A percentile compares a stretch with the other conserved stretches of the same genome.
phyloP scores from a whole-genome alignment of 129 eudicot genomes.

The Scalesia atractyloides region DNA sequence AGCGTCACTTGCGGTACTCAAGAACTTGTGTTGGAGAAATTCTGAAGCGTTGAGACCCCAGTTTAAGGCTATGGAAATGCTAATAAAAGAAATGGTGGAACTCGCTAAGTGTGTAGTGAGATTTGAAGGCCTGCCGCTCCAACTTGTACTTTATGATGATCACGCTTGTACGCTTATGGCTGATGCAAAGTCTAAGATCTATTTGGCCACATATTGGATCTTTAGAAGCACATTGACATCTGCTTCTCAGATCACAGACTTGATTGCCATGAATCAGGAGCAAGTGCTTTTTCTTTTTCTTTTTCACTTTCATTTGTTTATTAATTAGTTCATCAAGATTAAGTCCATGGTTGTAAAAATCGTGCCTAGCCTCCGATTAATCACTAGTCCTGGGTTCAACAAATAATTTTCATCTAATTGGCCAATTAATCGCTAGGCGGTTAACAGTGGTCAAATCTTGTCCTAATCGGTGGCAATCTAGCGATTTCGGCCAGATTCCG shows the following conservation, averaged over 20 bases:
- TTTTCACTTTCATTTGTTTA: conserved; percentile 15
- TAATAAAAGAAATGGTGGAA: conserved; percentile 62
- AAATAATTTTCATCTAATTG: too few species aligned
- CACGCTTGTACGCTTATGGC: conserved; percentile 43
- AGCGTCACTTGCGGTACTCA: conserved; percentile 62
- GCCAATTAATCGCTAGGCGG: too few species aligned
- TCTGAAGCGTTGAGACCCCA: conserved; percentile 54
- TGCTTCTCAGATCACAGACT: conserved; percentile 57
- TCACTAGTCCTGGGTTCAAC: too few species aligned
- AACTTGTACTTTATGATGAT: conserved; percentile 53
- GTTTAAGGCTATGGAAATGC: conserved; percentile 48
- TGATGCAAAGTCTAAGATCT: conserved; percentile 50
- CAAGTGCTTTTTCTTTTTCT: conserved; percentile 66
- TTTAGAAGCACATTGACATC: conserved; percentile 64
- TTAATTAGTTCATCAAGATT: neutral
- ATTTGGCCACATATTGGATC: conserved; percentile 77
- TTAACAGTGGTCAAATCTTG: too few species aligned
- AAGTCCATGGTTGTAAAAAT: neutral
- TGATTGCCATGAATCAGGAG: conserved; percentile 67
- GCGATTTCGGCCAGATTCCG: too few species aligned
- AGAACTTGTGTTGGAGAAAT: conserved; percentile 53
- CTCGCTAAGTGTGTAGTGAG: conserved; percentile 64
- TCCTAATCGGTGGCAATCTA: too few species aligned
- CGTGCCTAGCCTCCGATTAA: too few species aligned
- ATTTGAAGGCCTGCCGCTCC: conserved; percentile 61